These are phyloP conservation scores for Chloris gayana DNA, from an alignment of 176 grass and related monocot species.

Conservation along the genomic window DNA sequence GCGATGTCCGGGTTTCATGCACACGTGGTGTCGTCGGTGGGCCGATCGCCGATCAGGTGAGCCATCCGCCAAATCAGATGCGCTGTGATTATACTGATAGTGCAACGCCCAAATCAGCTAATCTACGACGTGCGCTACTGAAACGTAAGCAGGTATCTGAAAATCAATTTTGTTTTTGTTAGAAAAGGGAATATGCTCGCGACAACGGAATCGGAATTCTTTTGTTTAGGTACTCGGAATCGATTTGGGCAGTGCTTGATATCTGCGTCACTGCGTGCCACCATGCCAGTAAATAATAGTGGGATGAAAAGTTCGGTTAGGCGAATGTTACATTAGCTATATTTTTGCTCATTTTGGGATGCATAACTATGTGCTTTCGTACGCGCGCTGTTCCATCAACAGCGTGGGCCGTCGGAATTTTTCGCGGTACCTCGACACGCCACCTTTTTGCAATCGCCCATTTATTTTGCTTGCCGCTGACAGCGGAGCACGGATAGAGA, in stretches of 20 bases:
- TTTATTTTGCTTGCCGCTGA: neutral
- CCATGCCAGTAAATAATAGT: neutral
- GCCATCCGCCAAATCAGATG: neutral
- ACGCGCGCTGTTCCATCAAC: neutral
- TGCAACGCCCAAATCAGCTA: conserved; percentile 4
- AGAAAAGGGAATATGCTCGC: no score
- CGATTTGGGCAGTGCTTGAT: neutral
- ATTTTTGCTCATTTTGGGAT: neutral
- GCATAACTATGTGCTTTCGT: neutral
- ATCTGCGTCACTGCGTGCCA: neutral
- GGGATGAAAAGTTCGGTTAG: conserved; percentile 24
- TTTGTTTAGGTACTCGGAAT: neutral
- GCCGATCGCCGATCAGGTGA: neutral
- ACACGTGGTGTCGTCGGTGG: neutral
- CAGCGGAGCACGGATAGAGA: neutral
- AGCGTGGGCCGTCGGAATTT: neutral
- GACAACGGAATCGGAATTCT: neutral
- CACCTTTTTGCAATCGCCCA: neutral
- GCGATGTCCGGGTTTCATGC: neutral
- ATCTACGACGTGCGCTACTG: neutral
- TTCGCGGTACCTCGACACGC: neutral
- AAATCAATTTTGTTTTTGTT: neutral
- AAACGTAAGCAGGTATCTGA: neutral
- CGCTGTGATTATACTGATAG: neutral
- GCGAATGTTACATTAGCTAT: neutral